These are phyloP conservation scores for Penicillium psychrofluorescens DNA, from an alignment of 495 filamentous ascomycete genomes.

Conservation along the genomic window DNA sequence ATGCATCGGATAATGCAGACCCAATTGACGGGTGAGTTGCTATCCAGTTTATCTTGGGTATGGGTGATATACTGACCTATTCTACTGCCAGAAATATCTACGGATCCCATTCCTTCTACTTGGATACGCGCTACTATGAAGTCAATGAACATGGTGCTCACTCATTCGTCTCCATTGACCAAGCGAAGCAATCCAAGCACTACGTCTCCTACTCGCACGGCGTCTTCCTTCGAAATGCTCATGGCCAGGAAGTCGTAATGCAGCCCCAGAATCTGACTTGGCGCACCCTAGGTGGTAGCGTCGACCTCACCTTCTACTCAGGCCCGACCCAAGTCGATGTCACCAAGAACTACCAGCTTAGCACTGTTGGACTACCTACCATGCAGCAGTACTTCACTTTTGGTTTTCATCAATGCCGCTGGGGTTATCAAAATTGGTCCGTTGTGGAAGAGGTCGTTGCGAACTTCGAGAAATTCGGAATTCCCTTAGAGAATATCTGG, in stretches of 20 bases:
- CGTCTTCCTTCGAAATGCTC: constrained; percentile 57
- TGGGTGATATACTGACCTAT: not conserved
- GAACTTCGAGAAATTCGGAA: constrained; percentile 51
- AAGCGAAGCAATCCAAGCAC: constrained; percentile 42
- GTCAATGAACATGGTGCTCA: constrained; percentile 44
- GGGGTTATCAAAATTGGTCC: constrained; percentile 58
- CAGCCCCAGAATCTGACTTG: constrained; percentile 63
- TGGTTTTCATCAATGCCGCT: constrained; percentile 59
- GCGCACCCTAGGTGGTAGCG: constrained; percentile 58
- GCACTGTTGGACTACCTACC: constrained; percentile 50
- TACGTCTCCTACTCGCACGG: constrained; percentile 59
- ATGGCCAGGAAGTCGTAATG: constrained; percentile 70
- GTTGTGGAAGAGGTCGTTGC: constrained; percentile 47
- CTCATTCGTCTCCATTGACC: constrained; percentile 46
- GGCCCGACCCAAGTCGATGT: constrained; percentile 51
- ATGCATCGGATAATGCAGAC: constrained; percentile 60
- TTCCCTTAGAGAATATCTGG: constrained; percentile 67
- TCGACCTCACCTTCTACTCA: constrained; percentile 57
- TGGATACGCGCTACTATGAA: constrained; percentile 60
- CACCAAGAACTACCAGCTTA: constrained; percentile 48
- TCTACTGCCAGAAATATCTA: constrained; percentile 44
- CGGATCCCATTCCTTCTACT: constrained; percentile 54
- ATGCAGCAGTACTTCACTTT: constrained; percentile 60
- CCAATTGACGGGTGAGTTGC: constrained; percentile 45
- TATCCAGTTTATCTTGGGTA: not conserved